phyloP scores from a whole-genome alignment of 768 basidiomycete genomes.

The Boletus sensibilis region DNA sequence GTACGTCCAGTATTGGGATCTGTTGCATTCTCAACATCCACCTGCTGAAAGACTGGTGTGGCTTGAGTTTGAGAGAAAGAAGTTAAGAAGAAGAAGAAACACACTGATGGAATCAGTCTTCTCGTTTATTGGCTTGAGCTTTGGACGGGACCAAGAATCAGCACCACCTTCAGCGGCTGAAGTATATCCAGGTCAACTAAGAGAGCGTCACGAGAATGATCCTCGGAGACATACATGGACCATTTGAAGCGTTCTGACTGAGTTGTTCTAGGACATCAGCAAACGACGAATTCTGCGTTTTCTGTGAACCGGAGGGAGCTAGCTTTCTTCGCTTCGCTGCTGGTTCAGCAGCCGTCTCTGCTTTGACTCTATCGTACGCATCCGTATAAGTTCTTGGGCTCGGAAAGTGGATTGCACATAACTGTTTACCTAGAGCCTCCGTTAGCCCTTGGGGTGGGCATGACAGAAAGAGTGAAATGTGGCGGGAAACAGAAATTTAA shows the following conservation, averaged over 20 bases:
- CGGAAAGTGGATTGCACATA: background rate
- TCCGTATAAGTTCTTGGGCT: conserved; percentile 2
- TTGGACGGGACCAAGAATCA: conserved; percentile 69
- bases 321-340: conserved; percentile 57
- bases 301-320: conserved; percentile 33
- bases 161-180: conserved; percentile 77
- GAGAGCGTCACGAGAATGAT: background rate
- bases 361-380: conserved; percentile 25
- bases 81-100: conserved; percentile 18
- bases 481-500: background rate
- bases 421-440: conserved; percentile 16
- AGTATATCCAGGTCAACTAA: background rate
- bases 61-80: background rate
- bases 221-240: conserved; percentile 38
- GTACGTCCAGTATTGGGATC: conserved; percentile 43
- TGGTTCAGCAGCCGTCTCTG: conserved; percentile 33
- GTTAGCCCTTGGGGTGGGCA: conserved; percentile 17
- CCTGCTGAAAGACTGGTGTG: conserved; percentile 86
- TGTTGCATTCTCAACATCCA: conserved; percentile 78
- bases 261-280: conserved; percentile 62
- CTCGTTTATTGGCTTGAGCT: conserved; percentile 51
- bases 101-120: conserved; percentile 67
- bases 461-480: background rate
- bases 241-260: conserved; percentile 46
- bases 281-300: conserved; percentile 45